phyloP scores from a whole-genome alignment of 768 basidiomycete species.

The Phylloporus scabripes region DNA sequence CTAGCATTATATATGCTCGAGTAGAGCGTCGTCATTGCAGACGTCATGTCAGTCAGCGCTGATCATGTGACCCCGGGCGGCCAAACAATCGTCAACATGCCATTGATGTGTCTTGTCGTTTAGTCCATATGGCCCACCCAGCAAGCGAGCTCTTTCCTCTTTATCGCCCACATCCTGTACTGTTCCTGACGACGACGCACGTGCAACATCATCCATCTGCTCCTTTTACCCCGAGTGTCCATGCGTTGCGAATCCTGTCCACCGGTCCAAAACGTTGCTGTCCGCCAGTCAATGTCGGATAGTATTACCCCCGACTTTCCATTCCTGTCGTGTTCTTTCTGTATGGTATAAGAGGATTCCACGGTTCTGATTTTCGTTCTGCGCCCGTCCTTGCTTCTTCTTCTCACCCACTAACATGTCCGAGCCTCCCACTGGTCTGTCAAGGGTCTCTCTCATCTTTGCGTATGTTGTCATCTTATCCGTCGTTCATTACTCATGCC shows the following conservation, averaged over 20 bases:
- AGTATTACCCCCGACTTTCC: neutral
- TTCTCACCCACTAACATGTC: constrained; percentile 13
- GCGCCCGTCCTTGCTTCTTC: neutral
- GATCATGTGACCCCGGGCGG: neutral
- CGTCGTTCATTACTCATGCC: neutral
- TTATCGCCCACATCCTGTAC: neutral
- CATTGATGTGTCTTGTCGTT: no score
- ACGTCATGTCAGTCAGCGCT: neutral
- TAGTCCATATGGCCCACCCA: no score
- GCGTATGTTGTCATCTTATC: constrained; percentile 46
- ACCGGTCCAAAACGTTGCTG: constrained; percentile 19
- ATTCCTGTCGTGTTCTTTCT: neutral
- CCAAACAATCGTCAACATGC: neutral
- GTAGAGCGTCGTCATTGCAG: neutral
- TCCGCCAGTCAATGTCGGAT: constrained; percentile 7
- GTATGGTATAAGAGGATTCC: constrained; percentile 7
- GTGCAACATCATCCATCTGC: no score
- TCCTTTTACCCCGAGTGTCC: no score
- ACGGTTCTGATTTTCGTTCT: neutral
- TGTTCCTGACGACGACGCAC: neutral
- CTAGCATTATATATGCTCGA: neutral
- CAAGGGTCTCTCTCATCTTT: constrained; percentile 76
- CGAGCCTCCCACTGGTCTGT: constrained; percentile 23
- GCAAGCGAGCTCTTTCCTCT: neutral
- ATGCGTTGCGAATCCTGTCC: neutral